Evolutionary conservation across 2,329 filamentous ascomycete species (phyloP), one percentile per base, ranked within the genome.

Genomic region (Biscogniauxia marginata): DNA sequence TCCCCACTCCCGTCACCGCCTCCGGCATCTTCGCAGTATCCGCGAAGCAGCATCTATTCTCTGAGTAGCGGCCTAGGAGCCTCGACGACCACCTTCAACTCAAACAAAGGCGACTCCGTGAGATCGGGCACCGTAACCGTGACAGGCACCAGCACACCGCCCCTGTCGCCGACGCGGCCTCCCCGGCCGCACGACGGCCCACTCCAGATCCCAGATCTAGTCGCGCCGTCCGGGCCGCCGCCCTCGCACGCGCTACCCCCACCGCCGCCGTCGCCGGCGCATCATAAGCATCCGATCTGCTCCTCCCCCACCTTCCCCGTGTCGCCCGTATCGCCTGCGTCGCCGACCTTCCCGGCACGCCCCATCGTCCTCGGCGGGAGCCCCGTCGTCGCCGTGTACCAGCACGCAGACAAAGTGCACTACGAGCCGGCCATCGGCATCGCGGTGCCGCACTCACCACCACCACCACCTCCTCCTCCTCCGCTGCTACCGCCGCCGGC

Each of bases 171-270:
- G 0, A 62, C 62, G 2, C 70, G 73, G 0, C 72, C 74, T 1
- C 67, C 70, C 1, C 68, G 74, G 1, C 72, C 73, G 0, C 72
- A 74, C 48, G 72, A 75, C 19, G 55, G 58, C 2, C 67, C 69
- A 3, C 65, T 75, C 4, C 71, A 74, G 59, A 74, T 76, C 5
- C 72, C 74, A 0, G 72, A 72, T 22, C 63, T 70, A 1, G 64
- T 68, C 11, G 68, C 62, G 20, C 70, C 69, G 2, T 69, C 63
- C 20, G 76, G 78, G 0, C 78, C 80, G 0, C 78, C 79, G 0
- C 79, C 79, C 0, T 76, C 60, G 4, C 70, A 73, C n/a, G 75
- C 76, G 3, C 71, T 81, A 2, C 77, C 77, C 0, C 59, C 65
- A 3, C 59, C 65, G 0, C 66, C 70, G 5, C 54, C n/a, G 25